These are phyloP conservation scores for Gracilariopsis chorda DNA, from an alignment of 23 red algal species.

Conservation along the genomic window DNA sequence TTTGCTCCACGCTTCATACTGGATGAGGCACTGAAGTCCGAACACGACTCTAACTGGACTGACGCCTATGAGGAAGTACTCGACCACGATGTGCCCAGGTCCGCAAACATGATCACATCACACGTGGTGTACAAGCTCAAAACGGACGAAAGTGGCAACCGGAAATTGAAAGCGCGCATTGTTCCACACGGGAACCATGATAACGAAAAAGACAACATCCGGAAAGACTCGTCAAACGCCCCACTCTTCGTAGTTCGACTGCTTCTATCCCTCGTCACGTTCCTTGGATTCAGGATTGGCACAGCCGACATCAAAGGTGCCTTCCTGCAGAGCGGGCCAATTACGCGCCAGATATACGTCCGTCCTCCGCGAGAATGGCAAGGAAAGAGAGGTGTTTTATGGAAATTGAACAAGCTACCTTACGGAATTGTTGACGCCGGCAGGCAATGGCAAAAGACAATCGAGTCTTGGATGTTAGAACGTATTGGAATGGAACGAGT, in stretches of 20 bases:
- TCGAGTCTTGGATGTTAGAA: not conserved
- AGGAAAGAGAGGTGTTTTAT: not conserved
- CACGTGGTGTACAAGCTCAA: constrained; percentile 55
- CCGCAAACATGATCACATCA: constrained; percentile 5
- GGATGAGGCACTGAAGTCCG: not conserved
- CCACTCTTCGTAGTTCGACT: constrained; percentile 1
- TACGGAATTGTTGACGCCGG: constrained; percentile 29
- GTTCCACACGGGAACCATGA: constrained; percentile 30
- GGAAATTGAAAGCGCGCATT: not conserved
- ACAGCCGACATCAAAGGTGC: constrained; percentile 14
- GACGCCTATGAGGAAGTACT: constrained; percentile 1
- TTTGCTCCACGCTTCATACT: constrained; percentile 4
- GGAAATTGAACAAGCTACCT: constrained; percentile 25
- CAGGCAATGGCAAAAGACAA: constrained; percentile 15
- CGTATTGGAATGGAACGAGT: not conserved
- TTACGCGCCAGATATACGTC: constrained; percentile 14
- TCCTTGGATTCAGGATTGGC: constrained; percentile 6
- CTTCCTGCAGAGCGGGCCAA: constrained; percentile 16
- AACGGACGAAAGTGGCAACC: not conserved
- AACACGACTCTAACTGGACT: not conserved
- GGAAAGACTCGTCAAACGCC: constrained; percentile 37
- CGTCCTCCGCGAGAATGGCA: constrained; percentile 12
- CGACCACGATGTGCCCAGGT: not conserved
- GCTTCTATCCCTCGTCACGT: constrained; percentile 12
- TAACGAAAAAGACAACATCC: constrained; percentile 30